Evolutionary conservation across 345 rosid species (phyloP).

Genomic region (Syzygium aqueum): DNA sequence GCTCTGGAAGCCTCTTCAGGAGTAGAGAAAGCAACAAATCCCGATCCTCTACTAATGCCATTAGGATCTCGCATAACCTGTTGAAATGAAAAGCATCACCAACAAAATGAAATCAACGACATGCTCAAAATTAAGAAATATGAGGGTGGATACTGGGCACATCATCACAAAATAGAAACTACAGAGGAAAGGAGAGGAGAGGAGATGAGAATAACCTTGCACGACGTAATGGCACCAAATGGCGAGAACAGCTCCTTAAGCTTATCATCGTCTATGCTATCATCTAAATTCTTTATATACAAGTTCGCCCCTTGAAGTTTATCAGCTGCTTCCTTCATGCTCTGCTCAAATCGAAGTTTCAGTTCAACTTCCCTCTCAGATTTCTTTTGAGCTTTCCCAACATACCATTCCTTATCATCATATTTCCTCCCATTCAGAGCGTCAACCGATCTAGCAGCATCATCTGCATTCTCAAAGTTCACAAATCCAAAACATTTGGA

Average conservation of each 20-base stretch:
- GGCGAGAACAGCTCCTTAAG: conserved; percentile 74
- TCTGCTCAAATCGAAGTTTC: conserved; percentile 65
- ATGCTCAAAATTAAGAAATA: neutral
- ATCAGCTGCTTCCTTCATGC: conserved; percentile 74
- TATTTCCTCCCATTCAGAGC: conserved; percentile 68
- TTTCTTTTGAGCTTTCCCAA: conserved; percentile 90
- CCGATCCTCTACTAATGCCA: conserved; percentile 74
- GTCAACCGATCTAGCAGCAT: conserved; percentile 84
- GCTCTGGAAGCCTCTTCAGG: conserved; percentile 84
- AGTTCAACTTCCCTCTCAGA: conserved; percentile 75
- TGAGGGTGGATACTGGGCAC: neutral
- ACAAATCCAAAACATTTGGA: conserved; percentile 91
- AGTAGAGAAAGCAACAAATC: conserved; percentile 72
- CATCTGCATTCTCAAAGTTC: conserved; percentile 80
- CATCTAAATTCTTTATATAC: conserved; percentile 82
- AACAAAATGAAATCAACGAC: neutral
- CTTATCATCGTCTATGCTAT: conserved; percentile 75
- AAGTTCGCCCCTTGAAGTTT: conserved; percentile 76
- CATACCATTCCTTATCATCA: conserved; percentile 89
- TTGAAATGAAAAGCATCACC: neutral
- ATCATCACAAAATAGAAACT: neutral
- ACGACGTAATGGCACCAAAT: conserved; percentile 76
- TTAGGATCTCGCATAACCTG: conserved; percentile 82
- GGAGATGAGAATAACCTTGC: conserved; percentile 45
- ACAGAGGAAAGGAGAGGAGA: neutral